Evolutionary conservation across 257 asterid genomes (phyloP), one percentile per base, ranked within the genome.

Genomic region (Scutellaria baicalensis): DNA sequence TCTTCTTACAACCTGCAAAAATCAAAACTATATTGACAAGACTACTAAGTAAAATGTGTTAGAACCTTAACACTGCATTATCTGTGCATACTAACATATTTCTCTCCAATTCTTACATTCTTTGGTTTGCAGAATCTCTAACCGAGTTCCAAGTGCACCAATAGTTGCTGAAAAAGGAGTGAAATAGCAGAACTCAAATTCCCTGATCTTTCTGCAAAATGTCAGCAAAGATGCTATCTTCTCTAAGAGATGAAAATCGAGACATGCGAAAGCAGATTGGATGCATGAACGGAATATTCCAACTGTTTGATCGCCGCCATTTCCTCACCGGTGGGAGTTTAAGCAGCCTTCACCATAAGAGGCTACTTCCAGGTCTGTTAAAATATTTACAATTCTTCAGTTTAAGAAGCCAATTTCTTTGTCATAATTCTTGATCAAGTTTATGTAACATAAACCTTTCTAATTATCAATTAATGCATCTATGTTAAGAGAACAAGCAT

Each of bases 231-330:
- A 80, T 71, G 55, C 20, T 70, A 61, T 52, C 85, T 59, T 70
- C 84, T 13, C 60, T 77, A 33, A 72, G 75, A 55, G 85, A 84
- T 7, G 91, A 80, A 51, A 77, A 72, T 51, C 51, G 68, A 61
- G 81, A 86, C 64, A 52, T 80, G 72, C 77, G 66, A 27, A 89
- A 86, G 83, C 91, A 89, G 74, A 70, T 85, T 42, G 93, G 97
- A 18, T 92, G 98, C 86, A 84, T 88, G 91, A 84, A 85, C 59
- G 85, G 86, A 57, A 78, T 92, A 75, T 89, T 88, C 72, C 91
- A 84, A 74, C 78, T 90, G 55, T 85, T 90, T 21, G 88, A 79
- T 60, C 83, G 84, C 16, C 91, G 82, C 61, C 86, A 84, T 70
- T 81, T 88, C 74, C 74, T 86, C n/a, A 33, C 76, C 9, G 78